Evolutionary conservation across 2,329 filamentous ascomycete genomes (phyloP), one percentile per base, ranked within the genome.

Genomic region (Aspergillus sergii): DNA sequence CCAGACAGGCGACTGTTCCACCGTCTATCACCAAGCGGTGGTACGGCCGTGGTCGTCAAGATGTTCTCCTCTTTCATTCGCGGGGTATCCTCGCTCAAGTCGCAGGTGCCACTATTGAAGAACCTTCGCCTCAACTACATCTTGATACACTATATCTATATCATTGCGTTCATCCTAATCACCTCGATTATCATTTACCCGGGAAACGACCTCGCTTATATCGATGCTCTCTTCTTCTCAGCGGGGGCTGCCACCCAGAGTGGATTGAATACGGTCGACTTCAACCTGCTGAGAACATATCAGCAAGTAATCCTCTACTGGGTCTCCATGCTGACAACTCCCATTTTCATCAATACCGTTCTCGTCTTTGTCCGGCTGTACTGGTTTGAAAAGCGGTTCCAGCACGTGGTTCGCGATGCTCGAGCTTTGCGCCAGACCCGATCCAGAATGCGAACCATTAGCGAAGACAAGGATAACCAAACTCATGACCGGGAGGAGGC

Each of bases 371-470:
- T 98, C 16, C 91, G 95, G 30, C 83, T 99, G 1, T 97, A 97
- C 79, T 99, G 94, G 94, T 99, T 99, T 75, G 94, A 99, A 79
- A 97, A 96, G 78, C 88, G 94, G 9, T 98, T 99, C 75, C 91
- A 96, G 74, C 85, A 91, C 71, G 86, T 97, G 67, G 93, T 91
- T 16, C 85, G 84, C 39, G 91, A 96, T 70, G 89, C 91, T 1
- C 87, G 88, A 60, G 83, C 81, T 50, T 82, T 89, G 59, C 87
- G 94, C 59, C 84, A 85, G 59, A 90, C 78, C 81, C 88, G 82
- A 80, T 91, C 73, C 79, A 87, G 80, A 79, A 89, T 74, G 79
- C 81, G 81, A 60, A 85, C 80, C 55, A 80, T 80, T 69, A 86
- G 77, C 57, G 72, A 80, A 45, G 79, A 73, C 57, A 82, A 81